A percentile compares a stretch with the other conserved stretches of the same genome.
Conservation (phyloP, 2,329 filamentous ascomycete species). For the Ceratocystis colombiana region DNA sequence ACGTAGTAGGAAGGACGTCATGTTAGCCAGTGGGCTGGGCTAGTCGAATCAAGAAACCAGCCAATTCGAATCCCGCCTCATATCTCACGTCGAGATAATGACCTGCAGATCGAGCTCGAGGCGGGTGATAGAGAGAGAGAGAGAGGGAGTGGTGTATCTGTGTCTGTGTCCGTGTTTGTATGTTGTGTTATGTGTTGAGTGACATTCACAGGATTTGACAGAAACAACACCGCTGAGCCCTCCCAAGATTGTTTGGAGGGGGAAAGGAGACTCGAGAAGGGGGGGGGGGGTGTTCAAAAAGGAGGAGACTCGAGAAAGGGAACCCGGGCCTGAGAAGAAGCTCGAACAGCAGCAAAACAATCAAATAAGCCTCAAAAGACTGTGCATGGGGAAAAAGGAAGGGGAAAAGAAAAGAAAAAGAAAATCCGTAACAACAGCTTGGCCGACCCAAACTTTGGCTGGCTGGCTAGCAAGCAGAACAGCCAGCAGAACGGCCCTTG, state of each 20-base stretch:
- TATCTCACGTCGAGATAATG: constrained; percentile 5
- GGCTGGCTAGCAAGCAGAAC: background rate
- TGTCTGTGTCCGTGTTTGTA: background rate
- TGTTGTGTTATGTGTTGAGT: background rate
- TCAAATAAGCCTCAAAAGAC: no score
- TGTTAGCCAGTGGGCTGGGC: background rate
- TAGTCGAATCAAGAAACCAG: constrained; percentile 6
- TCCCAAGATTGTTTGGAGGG: background rate
- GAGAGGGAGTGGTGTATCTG: background rate
- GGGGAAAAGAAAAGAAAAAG: background rate
- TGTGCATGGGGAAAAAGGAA: background rate
- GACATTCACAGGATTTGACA: constrained; percentile 4
- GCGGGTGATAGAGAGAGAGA: no score
- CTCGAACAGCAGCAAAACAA: no score
- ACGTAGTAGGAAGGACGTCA: background rate
- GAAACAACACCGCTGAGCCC: background rate
- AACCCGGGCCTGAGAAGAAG: no score
- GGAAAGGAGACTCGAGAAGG: background rate
- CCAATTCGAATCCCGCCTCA: background rate
- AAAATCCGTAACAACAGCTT: background rate
- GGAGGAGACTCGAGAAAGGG: no score
- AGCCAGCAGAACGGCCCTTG: background rate
- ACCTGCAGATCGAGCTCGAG: background rate
- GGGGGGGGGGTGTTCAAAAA: background rate
- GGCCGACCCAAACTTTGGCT: background rate